Evolutionary conservation across 306 rosid species (phyloP).

Genomic region (Quercus agrifolia): DNA sequence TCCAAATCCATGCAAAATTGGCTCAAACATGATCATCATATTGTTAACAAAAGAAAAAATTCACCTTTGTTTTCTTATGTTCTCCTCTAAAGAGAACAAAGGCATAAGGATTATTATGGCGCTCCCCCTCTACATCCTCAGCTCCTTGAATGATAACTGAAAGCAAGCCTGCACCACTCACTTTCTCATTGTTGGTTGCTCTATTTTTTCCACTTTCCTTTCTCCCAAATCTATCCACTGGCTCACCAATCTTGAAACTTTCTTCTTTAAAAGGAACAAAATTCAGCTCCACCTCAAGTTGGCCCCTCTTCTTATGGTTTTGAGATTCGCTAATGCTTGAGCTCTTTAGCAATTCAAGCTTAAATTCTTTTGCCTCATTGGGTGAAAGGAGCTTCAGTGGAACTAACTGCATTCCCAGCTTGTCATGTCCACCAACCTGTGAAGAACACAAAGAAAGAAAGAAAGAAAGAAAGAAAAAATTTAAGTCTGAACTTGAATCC

Average conservation of each 20-base stretch:
- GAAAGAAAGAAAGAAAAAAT: background rate
- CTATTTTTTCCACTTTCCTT: constrained; percentile 38
- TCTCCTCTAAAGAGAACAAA: constrained; percentile 68
- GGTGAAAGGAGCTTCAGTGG: constrained; percentile 71
- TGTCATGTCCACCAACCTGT: constrained; percentile 85
- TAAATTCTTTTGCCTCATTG: constrained; percentile 51
- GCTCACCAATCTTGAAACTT: constrained; percentile 41
- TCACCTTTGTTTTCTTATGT: constrained; percentile 74
- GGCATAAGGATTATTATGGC: constrained; percentile 80
- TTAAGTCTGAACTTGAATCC: background rate
- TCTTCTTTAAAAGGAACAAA: constrained; percentile 78
- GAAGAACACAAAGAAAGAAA: constrained; percentile 7
- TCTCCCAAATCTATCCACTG: constrained; percentile 25
- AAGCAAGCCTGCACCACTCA: constrained; percentile 73
- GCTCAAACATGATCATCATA: background rate
- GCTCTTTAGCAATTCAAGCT: constrained; percentile 75
- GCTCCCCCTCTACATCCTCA: constrained; percentile 74
- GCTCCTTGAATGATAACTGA: constrained; percentile 65
- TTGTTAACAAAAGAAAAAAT: background rate
- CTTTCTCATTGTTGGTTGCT: constrained; percentile 41
- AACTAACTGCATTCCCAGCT: constrained; percentile 79
- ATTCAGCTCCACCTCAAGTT: constrained; percentile 61
- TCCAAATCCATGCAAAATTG: constrained; percentile 9
- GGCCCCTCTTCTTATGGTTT: constrained; percentile 64
- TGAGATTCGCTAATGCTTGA: constrained; percentile 56